Base-by-base conservation (phyloP, 129 eudicot genomes). In the Erigeron canadensis region DNA sequence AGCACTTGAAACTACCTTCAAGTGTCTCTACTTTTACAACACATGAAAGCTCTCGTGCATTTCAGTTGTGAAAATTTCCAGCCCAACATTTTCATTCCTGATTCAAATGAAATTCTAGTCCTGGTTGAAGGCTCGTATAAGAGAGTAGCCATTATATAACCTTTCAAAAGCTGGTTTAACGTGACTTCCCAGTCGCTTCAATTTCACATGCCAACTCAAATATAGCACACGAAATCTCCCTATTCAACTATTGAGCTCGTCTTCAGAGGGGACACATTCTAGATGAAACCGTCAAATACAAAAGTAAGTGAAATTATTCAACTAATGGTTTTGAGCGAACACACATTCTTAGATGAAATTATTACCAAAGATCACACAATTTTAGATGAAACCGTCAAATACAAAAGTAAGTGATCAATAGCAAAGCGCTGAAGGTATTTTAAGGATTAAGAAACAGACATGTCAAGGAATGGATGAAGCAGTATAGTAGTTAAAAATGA, bases 91-190 rank as follows among this genome's bases (percentile, higher is more conserved):
- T 89, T 92, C 98, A 92, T 92, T 22, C 96, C 96, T 44, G 98
- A 92, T 75, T 92, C 98, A 75, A 93, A 93, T 4, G 98, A 93
- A 81, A 89, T 96, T 79, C 98, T 85, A 48, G 98, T 89, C 72
- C 96, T 87, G 1, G 98, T 93, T 8, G 98, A 93, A 41, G 98
- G 98, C 81, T 93, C 98, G 18, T 93, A 89, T 75, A 93, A 93
- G 18, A 93, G 82, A 13, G 96, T 93, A 38, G 98, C 96, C 96
- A 93, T 93, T 10, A 89, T 66, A 82, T 73, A 93, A 3, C 98
- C 98, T 58, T 87, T 87, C 21, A 93, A 79, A 61, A 93, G 67
- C 72, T 84, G 88, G 74, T 85, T 28, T 91, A 90, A 2, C 79
- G 71, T 46, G 96, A 85, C 15, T 89, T 87, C 86, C 87, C 95